Base-by-base conservation (phyloP, 768 basidiomycete genomes). In the Termitomyces sp. region DNA sequence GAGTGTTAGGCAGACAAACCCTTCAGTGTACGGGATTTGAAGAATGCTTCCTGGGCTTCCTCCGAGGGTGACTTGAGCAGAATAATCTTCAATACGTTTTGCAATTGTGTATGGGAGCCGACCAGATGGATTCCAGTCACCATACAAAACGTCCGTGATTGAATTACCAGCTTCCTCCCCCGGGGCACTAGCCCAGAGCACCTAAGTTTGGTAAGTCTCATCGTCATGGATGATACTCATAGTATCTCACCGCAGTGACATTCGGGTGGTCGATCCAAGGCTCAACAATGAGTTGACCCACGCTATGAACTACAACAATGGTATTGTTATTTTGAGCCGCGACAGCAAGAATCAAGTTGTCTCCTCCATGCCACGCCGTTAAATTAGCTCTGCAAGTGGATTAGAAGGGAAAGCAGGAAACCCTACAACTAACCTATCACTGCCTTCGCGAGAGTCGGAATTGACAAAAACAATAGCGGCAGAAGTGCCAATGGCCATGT, bases 361-460 rank as follows among this genome's bases (percentile, higher is more conserved):
- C 88, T 8, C 88, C 91, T 40, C 78, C 79, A 55, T 81, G 77
- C 89, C 89, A 90, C 0, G 88, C 80, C 0, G 86, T 89, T 32
- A 90, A 69, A 68, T 90, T 90, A 46, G 81, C 79, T 56, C 79
- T 79, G 63, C 89, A 87, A n/a, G 28, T 25, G 27, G 10, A 49
- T 51, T 7, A 28, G 25, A 39, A n/a, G 47, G 11, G 21, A 7
- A 6, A 28, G 34, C 10, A n/a, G 23, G 41, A 7, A 55, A 30
- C 27, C 16, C 5, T 12, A 19, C 16, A 19, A 51, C 52, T 0
- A n/a, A 58, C 57, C 54, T 48, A 52, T 58, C 57, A 39, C 53
- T 58, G 32, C 50, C 89, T 89, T 95, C 94, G n/a, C 94, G 91
- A 4, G 90, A 92, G 67, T 94, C 88, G 3, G 89, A 78, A 58